phyloP scores from a whole-genome alignment of 345 rosid species.

The Linum lewisii region DNA sequence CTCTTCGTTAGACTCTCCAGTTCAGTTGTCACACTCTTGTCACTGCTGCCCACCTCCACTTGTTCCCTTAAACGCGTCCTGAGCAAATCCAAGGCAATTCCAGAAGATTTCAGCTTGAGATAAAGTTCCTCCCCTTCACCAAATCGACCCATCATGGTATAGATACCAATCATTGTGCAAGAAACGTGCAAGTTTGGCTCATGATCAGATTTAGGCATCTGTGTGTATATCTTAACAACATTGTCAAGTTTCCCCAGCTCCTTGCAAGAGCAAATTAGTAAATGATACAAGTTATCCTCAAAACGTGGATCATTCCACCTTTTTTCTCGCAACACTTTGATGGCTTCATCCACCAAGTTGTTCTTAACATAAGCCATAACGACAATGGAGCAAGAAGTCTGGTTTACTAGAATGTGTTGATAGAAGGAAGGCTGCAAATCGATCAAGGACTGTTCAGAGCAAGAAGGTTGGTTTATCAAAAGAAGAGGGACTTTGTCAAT shows the following conservation, averaged over 20 bases:
- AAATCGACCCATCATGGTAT: conserved; percentile 40
- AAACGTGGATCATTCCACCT: conserved; percentile 66
- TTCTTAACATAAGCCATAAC: conserved; percentile 79
- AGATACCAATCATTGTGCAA: conserved; percentile 73
- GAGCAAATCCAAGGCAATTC: conserved; percentile 48
- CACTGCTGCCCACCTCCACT: too few species aligned
- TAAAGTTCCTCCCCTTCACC: conserved; percentile 59
- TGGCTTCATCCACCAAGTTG: conserved; percentile 56
- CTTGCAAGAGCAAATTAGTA: conserved; percentile 77
- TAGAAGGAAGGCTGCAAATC: conserved; percentile 44
- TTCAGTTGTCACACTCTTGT: too few species aligned
- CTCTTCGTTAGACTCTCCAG: too few species aligned
- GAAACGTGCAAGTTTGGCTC: conserved; percentile 59
- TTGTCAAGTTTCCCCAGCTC: conserved; percentile 48
- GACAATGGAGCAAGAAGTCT: conserved; percentile 68
- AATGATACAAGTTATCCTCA: conserved; percentile 78
- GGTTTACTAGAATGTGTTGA: conserved; percentile 53
- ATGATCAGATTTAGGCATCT: conserved; percentile 28
- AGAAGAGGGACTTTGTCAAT: conserved; percentile 48
- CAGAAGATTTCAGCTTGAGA: conserved; percentile 52
- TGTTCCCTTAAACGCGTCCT: too few species aligned
- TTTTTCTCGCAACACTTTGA: conserved; percentile 45
- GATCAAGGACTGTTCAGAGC: too few species aligned
- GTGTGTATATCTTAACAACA: conserved; percentile 55
- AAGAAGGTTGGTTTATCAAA: conserved; percentile 1